Percentiles rank a stretch among this genome's conserved stretches.
Evolutionary conservation across 2,329 filamentous ascomycete genomes (phyloP).

Genomic region (Fusarium marasasianum): DNA sequence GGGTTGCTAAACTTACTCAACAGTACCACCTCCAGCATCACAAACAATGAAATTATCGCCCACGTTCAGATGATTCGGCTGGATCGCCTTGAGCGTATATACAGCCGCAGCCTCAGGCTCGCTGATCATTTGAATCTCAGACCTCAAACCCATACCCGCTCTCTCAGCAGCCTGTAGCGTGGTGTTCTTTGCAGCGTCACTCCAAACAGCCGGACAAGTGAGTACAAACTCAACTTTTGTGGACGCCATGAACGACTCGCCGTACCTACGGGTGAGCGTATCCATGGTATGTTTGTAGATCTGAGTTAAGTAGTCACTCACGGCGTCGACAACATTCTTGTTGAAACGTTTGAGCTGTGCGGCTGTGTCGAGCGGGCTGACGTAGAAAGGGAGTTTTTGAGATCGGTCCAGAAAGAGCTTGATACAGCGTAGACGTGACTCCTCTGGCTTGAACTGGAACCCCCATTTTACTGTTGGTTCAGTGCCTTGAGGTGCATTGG

Average conservation of each 20-base stretch:
- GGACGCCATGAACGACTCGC: conserved; percentile 79
- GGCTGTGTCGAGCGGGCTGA: conserved; percentile 79
- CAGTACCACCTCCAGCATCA: conserved; percentile 70
- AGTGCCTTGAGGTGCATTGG: conserved; percentile 46
- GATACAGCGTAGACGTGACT: conserved; percentile 80
- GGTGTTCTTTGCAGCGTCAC: conserved; percentile 84
- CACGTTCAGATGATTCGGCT: conserved; percentile 76
- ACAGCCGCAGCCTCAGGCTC: conserved; percentile 84
- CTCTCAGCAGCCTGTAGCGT: conserved; percentile 80
- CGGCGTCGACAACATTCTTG: conserved; percentile 81
- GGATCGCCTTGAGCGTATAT: conserved; percentile 81
- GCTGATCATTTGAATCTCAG: conserved; percentile 80
- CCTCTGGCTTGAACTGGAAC: conserved; percentile 82
- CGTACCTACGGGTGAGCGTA: conserved; percentile 77
- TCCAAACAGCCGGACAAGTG: conserved; percentile 86
- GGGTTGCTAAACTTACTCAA: conserved; percentile 63
- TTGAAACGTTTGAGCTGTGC: conserved; percentile 78
- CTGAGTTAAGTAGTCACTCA: conserved; percentile 81
- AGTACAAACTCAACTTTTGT: conserved; percentile 83
- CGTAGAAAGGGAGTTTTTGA: conserved; percentile 83
- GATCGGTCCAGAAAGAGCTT: conserved; percentile 85
- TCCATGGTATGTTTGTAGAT: conserved; percentile 83
- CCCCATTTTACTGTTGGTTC: conserved; percentile 75
- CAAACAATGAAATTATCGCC: conserved; percentile 73
- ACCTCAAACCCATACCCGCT: conserved; percentile 78